Evolutionary conservation across 2,329 filamentous ascomycete species (phyloP), one percentile per base, ranked within the genome.

Genomic region (Fusarium sororula): DNA sequence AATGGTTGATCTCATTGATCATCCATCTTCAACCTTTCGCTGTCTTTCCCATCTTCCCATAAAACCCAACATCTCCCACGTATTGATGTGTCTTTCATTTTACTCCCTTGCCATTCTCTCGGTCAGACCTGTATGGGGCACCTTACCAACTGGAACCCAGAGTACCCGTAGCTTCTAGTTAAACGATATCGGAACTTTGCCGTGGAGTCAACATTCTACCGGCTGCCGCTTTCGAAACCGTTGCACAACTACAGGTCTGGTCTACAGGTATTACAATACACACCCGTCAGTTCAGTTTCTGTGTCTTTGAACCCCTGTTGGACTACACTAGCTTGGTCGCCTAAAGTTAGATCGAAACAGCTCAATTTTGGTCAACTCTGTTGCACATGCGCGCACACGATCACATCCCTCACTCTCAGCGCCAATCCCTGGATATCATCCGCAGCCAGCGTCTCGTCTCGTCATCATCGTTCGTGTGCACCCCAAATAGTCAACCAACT

Each of bases 341-440:
- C 54, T 58, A 70, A 59, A 70, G 67, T 59, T 70, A 73, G 72
- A 75, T 75, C 72, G 50, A 75, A 75, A 62, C 55, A 64, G 63
- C 38, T 74, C 62, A 37, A 62, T 66, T 71, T 20, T 70, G 59
- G 66, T 55, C 58, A 63, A 72, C 37, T 63, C 53, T 75, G 68
- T 74, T 55, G 63, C 66, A 70, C 66, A 64, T 65, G 54, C 41
- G 28, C 41, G 61, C 68, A 75, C 72, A 75, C 73, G 73, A 75
- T 75, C 72, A 75, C 65, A 57, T 57, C 60, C 57, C 38, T 56
- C 72, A 53, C 45, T 50, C 28, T 59, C 64, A 60, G 58, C 56
- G 48, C 66, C 70, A 70, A 64, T 67, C 51, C 62, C 56, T 57
- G 62, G 35, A 62, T 56, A 67, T 63, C 58, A 61, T 64, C 62